These are phyloP conservation scores for Medicago ruthenica DNA, from an alignment of 306 rosid genomes.

Conservation along the genomic window DNA sequence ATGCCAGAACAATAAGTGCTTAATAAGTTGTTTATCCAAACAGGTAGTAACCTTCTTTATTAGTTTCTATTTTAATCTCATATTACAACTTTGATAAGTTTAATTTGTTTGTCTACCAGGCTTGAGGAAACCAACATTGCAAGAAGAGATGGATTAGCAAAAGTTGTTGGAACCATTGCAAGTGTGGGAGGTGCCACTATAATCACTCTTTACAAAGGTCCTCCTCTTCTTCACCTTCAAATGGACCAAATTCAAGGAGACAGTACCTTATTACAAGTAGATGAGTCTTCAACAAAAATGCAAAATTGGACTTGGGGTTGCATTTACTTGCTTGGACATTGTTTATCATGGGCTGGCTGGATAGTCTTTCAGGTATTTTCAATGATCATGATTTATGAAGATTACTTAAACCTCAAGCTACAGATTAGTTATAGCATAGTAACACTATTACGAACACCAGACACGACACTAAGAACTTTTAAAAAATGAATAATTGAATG, in stretches of 20 bases:
- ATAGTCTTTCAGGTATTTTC: slow-evolving; percentile 72
- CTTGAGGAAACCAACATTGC: slow-evolving; percentile 60
- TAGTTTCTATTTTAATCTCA: slow-evolving; percentile 30
- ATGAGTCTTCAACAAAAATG: slow-evolving; percentile 46
- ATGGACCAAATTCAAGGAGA: slow-evolving; percentile 43
- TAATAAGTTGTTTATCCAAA: not conserved
- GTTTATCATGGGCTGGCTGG: slow-evolving; percentile 83
- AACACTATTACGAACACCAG: not conserved
- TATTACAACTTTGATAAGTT: not conserved
- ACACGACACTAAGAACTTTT: too few species aligned
- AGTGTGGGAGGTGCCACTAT: slow-evolving; percentile 74
- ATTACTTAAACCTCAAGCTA: not conserved
- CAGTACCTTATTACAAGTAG: slow-evolving; percentile 27
- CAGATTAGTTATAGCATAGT: not conserved
- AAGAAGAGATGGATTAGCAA: slow-evolving; percentile 72
- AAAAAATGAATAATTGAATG: not conserved
- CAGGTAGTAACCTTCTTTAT: not conserved
- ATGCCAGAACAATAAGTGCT: not conserved
- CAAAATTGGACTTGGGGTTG: slow-evolving; percentile 77
- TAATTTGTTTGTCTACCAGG: slow-evolving; percentile 43
- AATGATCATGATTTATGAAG: not conserved
- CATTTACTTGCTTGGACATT: slow-evolving; percentile 70
- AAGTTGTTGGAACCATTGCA: slow-evolving; percentile 72
- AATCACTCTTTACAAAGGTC: slow-evolving; percentile 79
- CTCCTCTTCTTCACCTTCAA: slow-evolving; percentile 65